phyloP scores from a whole-genome alignment of 2,329 filamentous ascomycete species.

The Xylaria hypoxylon region DNA sequence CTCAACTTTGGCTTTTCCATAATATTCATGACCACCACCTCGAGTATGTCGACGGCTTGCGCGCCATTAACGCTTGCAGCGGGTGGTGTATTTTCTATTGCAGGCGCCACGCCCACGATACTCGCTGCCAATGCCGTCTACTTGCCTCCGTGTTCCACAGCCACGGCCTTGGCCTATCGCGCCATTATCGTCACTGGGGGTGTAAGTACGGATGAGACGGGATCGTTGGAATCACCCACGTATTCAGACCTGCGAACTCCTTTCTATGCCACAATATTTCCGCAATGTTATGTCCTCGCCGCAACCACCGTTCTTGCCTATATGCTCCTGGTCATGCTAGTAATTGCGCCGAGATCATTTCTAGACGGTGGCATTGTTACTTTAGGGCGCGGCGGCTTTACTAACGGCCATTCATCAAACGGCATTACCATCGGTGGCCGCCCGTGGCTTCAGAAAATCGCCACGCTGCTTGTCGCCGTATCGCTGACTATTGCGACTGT shows the following conservation, averaged over 20 bases:
- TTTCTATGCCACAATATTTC: conserved; percentile 93
- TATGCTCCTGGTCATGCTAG: conserved; percentile 90
- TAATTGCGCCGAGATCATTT: conserved; percentile 95
- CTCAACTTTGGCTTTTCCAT: conserved; percentile 47
- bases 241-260: conserved; percentile 80
- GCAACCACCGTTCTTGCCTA: conserved; percentile 92
- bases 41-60: conserved; percentile 50
- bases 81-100: conserved; percentile 62
- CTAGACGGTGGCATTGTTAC: conserved; percentile 87
- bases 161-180: conserved; percentile 53
- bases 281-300: conserved; percentile 92
- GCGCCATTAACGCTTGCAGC: conserved; percentile 58
- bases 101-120: conserved; percentile 66
- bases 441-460: conserved; percentile 91
- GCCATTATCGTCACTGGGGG: conserved; percentile 58
- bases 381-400: conserved; percentile 84
- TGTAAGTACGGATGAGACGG: conserved; percentile 55
- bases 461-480: conserved; percentile 78
- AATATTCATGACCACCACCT: conserved; percentile 40
- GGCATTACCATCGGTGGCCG: conserved; percentile 89
- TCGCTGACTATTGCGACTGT: conserved; percentile 94
- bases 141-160: conserved; percentile 65
- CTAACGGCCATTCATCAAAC: conserved; percentile 79
- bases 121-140: conserved; percentile 71
- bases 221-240: conserved; percentile 52